Percentiles rank a stretch among this genome's conserved stretches.
Evolutionary conservation across 768 basidiomycete genomes (phyloP).

Genomic region (Termitomyces bulborhizus): DNA sequence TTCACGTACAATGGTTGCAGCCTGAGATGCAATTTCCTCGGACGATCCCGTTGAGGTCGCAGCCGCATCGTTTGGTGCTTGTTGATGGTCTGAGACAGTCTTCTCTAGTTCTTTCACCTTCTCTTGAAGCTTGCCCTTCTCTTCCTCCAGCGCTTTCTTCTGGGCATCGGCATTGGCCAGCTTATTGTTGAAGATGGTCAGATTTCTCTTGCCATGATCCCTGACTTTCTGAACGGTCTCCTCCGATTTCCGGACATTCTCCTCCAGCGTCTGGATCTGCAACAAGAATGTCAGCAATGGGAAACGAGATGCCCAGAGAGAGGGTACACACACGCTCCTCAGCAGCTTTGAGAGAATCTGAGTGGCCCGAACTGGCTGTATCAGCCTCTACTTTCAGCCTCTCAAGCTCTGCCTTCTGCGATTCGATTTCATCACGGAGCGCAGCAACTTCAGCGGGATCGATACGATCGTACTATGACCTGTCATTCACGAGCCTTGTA

Average conservation of each 20-base stretch:
- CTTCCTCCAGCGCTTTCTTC: slow-evolving; percentile 27
- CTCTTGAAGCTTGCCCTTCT: slow-evolving; percentile 32
- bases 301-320: not conserved
- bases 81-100: slow-evolving; percentile 27
- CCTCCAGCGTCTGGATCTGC: slow-evolving; percentile 38
- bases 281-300: not conserved
- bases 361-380: slow-evolving; percentile 21
- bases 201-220: slow-evolving; percentile 23
- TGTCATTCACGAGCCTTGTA: not conserved
- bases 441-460: slow-evolving; percentile 81
- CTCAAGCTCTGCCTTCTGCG: slow-evolving; percentile 30
- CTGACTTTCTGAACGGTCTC: slow-evolving; percentile 31
- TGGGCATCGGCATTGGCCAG: slow-evolving; percentile 29
- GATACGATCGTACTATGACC: slow-evolving; percentile 72
- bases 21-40: slow-evolving; percentile 24
- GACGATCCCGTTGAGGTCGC: slow-evolving; percentile 13
- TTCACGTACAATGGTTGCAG: slow-evolving; percentile 31
- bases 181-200: slow-evolving; percentile 23
- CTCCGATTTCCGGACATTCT: slow-evolving; percentile 35
- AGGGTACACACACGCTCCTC: slow-evolving; percentile 22
- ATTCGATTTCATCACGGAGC: slow-evolving; percentile 66
- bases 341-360: slow-evolving; percentile 21
- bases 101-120: slow-evolving; percentile 31
- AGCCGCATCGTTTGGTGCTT: slow-evolving; percentile 18
- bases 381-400: slow-evolving; percentile 15